These are phyloP conservation scores for Xerocomellus amylosporus DNA, from an alignment of 768 basidiomycete genomes.

Conservation along the genomic window DNA sequence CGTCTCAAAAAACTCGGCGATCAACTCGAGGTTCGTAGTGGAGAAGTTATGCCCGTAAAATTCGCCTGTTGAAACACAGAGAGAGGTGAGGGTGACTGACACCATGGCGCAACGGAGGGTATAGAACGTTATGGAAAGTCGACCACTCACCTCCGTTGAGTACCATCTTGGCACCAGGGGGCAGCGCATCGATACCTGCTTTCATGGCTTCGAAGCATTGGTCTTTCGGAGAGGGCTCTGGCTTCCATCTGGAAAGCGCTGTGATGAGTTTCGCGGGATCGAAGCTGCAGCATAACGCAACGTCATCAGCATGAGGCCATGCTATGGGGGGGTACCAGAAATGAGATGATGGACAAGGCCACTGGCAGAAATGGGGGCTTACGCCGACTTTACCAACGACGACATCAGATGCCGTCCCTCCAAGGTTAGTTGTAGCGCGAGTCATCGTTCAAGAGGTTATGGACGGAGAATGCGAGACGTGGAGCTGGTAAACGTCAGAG, in stretches of 20 bases:
- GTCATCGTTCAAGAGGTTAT: constrained; percentile 29
- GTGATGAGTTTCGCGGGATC: not conserved
- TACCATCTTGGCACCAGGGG: constrained; percentile 45
- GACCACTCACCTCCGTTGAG: constrained; percentile 45
- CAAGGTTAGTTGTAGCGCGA: constrained; percentile 33
- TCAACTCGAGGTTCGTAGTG: constrained; percentile 46
- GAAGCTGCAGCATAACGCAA: constrained; percentile 16
- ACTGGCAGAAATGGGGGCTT: constrained; percentile 4
- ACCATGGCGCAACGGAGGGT: too few relatives aligned
- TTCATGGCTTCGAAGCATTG: constrained; percentile 45
- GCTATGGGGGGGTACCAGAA: constrained; percentile 16
- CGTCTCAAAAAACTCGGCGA: constrained; percentile 46
- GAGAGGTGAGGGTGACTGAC: too few relatives aligned
- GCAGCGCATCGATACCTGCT: constrained; percentile 44
- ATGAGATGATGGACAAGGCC: not conserved
- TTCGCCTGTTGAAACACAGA: constrained; percentile 34
- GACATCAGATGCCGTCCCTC: constrained; percentile 38
- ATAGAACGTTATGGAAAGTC: not conserved
- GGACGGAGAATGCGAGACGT: too few relatives aligned
- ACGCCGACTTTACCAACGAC: constrained; percentile 41
- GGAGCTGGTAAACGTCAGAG: too few relatives aligned
- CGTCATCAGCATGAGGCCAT: constrained; percentile 61
- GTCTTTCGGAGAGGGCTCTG: constrained; percentile 49
- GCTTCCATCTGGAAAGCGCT: constrained; percentile 37
- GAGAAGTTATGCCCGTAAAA: constrained; percentile 52